Evolutionary conservation across 768 basidiomycete genomes (phyloP).

Genomic region (Pleurotus djamor): DNA sequence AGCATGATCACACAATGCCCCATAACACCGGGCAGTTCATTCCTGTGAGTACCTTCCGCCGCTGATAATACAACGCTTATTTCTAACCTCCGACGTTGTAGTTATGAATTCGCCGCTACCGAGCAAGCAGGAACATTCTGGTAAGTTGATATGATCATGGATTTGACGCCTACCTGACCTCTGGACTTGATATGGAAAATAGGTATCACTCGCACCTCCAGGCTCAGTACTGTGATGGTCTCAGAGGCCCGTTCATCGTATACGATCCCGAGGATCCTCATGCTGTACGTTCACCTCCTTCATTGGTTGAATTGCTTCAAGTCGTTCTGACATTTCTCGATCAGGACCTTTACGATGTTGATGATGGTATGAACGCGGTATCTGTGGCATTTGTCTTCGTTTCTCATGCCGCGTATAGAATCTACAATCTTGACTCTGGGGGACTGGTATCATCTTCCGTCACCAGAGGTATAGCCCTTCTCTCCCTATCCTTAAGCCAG

Average conservation of each 20-base stretch:
- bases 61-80: conserved; percentile 13
- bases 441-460: conserved; percentile 26
- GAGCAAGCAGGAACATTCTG: conserved; percentile 39
- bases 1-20: conserved; percentile 42
- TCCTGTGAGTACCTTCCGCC: conserved; percentile 28
- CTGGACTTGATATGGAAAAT: neutral
- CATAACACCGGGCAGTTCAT: conserved; percentile 36
- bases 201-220: neutral
- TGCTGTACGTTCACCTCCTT: neutral
- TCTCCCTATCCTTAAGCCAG: neutral
- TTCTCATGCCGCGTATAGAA: conserved; percentile 16
- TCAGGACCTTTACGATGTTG: neutral
- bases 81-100: neutral
- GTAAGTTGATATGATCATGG: neutral
- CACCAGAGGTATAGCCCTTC: neutral
- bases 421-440: conserved; percentile 41
- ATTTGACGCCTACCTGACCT: neutral
- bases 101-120: neutral
- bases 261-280: conserved; percentile 4
- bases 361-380: neutral
- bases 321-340: neutral
- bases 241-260: neutral
- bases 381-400: neutral
- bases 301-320: neutral
- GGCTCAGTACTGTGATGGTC: conserved; percentile 4